Conservation (phyloP, 352 stramenopile genomes). For the Globisporangium okanoganense region DNA sequence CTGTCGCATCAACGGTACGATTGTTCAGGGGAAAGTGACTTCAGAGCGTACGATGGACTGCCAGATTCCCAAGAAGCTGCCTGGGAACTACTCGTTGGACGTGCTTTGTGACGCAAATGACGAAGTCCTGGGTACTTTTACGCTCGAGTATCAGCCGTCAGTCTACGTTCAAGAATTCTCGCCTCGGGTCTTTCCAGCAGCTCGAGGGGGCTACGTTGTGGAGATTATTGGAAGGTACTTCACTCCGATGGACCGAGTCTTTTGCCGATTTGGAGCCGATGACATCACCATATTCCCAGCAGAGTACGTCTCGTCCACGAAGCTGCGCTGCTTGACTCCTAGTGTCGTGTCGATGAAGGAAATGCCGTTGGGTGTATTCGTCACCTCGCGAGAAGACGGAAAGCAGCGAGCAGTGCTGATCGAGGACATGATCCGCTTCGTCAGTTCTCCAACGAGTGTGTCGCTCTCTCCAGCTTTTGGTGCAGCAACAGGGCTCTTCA, state of each 20-base stretch:
- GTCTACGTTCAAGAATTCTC: constrained; percentile 18
- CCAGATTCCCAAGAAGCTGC: constrained; percentile 20
- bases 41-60: constrained; percentile 27
- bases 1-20: constrained; percentile 18
- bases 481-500: constrained; percentile 22
- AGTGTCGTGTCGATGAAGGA: constrained; percentile 5
- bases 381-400: not conserved
- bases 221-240: constrained; percentile 26
- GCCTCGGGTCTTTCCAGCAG: constrained; percentile 18
- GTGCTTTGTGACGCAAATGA: constrained; percentile 18
- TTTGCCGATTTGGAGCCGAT: constrained; percentile 26
- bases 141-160: constrained; percentile 21
- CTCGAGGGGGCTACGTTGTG: constrained; percentile 14
- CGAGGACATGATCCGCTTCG: constrained; percentile 21
- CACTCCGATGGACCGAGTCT: constrained; percentile 18
- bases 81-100: constrained; percentile 33
- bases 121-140: constrained; percentile 15
- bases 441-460: constrained; percentile 3
- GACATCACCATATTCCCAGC: constrained; percentile 10
- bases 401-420: constrained; percentile 17
- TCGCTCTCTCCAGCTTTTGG: constrained; percentile 25
- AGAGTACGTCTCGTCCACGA: constrained; percentile 18
- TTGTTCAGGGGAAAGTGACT: constrained; percentile 13
- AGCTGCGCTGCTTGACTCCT: constrained; percentile 25
- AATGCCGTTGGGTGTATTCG: constrained; percentile 17